Conservation (phyloP, 2,329 filamentous ascomycete species). For the Scedosporium apiospermum region DNA sequence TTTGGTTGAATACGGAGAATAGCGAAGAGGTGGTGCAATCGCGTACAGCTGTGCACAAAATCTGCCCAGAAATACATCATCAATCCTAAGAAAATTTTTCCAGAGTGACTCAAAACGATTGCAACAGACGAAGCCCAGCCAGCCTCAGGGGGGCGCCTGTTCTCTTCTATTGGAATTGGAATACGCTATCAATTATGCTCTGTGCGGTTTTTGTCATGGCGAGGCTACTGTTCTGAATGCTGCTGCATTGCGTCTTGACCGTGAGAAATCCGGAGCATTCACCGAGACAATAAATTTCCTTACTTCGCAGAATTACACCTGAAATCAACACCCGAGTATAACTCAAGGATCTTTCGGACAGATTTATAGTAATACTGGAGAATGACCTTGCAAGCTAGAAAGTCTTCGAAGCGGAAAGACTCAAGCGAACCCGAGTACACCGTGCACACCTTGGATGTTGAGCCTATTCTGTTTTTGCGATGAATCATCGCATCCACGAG, state of each 20-base stretch:
- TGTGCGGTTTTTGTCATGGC: too few relatives aligned
- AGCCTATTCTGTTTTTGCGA: background rate
- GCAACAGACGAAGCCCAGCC: background rate
- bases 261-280: background rate
- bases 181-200: background rate
- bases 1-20: background rate
- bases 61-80: background rate
- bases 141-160: background rate
- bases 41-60: background rate
- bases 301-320: background rate
- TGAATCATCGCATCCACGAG: too few relatives aligned
- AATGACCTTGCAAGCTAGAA: background rate
- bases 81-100: background rate
- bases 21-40: background rate
- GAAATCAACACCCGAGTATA: background rate
- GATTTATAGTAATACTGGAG: background rate
- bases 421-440: background rate
- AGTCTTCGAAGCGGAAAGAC: background rate
- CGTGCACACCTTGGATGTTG: background rate
- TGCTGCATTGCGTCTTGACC: too few relatives aligned
- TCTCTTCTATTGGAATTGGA: background rate
- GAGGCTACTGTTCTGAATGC: too few relatives aligned
- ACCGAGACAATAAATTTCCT: background rate
- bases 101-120: slow-evolving; percentile 4
- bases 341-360: background rate